These are phyloP conservation scores for Zea luxurians DNA, from an alignment of 176 grass and related monocot genomes.

Conservation along the genomic window DNA sequence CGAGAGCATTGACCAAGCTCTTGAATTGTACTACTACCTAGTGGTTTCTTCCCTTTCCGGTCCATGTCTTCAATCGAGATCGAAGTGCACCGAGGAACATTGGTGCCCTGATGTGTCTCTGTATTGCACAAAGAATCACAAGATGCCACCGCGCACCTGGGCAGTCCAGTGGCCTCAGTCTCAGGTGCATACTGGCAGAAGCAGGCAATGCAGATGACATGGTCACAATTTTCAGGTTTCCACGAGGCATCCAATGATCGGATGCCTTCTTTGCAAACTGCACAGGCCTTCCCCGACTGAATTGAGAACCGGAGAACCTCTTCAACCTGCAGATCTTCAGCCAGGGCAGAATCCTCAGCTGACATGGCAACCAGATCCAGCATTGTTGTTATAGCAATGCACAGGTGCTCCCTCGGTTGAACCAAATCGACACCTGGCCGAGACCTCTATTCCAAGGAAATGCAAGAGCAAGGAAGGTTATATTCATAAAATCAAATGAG, in stretches of 20 bases:
- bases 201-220: conserved; percentile 53
- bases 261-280: conserved; percentile 24
- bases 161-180: conserved; percentile 3
- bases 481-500: conserved; percentile 6
- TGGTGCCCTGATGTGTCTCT: not conserved
- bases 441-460: conserved; percentile 2
- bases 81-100: not conserved
- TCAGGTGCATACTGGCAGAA: conserved; percentile 27
- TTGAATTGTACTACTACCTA: not conserved
- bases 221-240: conserved; percentile 42
- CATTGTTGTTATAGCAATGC: not conserved
- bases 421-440: not conserved
- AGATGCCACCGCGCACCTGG: conserved; percentile 26
- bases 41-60: conserved; percentile 17
- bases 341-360: conserved; percentile 38
- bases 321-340: conserved; percentile 57
- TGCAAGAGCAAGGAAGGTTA: not conserved
- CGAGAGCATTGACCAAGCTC: conserved; percentile 35
- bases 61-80: not conserved
- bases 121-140: conserved; percentile 4
- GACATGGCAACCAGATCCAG: not conserved
- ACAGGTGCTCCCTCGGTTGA: not conserved
- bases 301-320: conserved; percentile 55
- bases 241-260: conserved; percentile 24
- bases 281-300: not conserved